Conservation (phyloP, 352 stramenopile species). For the Phytopythium delawarense region DNA sequence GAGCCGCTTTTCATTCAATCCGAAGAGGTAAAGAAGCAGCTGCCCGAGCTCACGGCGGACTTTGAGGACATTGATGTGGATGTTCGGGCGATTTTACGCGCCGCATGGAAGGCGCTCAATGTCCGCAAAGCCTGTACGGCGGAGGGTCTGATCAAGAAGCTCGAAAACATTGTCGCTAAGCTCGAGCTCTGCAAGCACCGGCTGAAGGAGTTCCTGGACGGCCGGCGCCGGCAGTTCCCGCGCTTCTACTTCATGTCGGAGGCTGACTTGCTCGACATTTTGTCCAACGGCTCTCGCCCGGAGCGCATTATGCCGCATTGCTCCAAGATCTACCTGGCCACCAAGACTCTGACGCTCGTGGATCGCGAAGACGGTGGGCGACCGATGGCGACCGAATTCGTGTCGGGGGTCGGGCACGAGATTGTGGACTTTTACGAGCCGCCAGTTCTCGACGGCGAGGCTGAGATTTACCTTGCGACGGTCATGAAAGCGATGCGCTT, state of each 20-base stretch:
- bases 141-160: constrained; percentile 77
- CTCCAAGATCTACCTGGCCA: constrained; percentile 95
- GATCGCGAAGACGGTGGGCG: constrained; percentile 48
- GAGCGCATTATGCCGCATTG: constrained; percentile 94
- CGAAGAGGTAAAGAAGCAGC: constrained; percentile 95
- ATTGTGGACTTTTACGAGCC: constrained; percentile 91
- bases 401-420: constrained; percentile 94
- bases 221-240: constrained; percentile 92
- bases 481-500: constrained; percentile 92
- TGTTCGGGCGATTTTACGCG: constrained; percentile 84
- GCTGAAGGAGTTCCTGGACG: constrained; percentile 94
- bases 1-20: constrained; percentile 95
- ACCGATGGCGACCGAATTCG: constrained; percentile 88
- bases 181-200: constrained; percentile 94
- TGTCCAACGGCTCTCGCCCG: constrained; percentile 93
- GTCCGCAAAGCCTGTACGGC: constrained; percentile 90
- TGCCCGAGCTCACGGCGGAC: constrained; percentile 91
- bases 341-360: constrained; percentile 89
- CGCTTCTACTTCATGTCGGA: constrained; percentile 92
- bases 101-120: constrained; percentile 87
- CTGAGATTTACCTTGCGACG: constrained; percentile 97
- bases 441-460: constrained; percentile 93
- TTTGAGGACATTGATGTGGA: constrained; percentile 95
- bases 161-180: constrained; percentile 92
- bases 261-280: constrained; percentile 93